Evolutionary conservation across 768 basidiomycete genomes (phyloP).

Genomic region (Candolleomyces eurysporus): DNA sequence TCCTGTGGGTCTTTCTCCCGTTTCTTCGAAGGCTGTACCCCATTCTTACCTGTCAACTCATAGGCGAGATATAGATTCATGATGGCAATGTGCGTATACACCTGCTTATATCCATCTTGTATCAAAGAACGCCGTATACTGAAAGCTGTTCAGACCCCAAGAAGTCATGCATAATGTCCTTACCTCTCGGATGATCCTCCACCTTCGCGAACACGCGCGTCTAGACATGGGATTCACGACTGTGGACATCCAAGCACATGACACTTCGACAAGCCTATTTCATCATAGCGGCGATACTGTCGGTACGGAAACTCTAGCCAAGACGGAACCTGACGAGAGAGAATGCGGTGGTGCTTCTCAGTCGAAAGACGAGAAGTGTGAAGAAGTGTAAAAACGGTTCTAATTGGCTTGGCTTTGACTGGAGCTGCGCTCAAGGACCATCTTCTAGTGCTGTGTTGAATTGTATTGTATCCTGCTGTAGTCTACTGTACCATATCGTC

Average conservation of each 20-base stretch:
- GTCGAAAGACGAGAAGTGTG: too few relatives aligned
- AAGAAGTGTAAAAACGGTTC: too few relatives aligned
- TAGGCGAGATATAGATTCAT: conserved; percentile 7
- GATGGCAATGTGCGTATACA: conserved; percentile 3
- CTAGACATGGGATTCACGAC: conserved; percentile 2
- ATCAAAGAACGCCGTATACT: not conserved
- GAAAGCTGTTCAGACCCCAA: not conserved
- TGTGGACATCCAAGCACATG: not conserved
- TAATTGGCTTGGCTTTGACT: too few relatives aligned
- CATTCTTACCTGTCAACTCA: not conserved
- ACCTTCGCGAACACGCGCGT: conserved; percentile 9
- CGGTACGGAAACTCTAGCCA: not conserved
- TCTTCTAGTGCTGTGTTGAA: too few relatives aligned
- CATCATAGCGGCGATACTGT: not conserved
- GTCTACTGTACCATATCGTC: too few relatives aligned
- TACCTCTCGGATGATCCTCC: conserved; percentile 9
- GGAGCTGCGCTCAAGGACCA: too few relatives aligned
- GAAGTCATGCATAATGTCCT: conserved; percentile 11
- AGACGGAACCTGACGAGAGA: not conserved
- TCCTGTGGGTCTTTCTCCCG: not conserved
- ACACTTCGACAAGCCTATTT: not conserved
- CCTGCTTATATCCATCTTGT: not conserved
- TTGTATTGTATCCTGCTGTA: too few relatives aligned
- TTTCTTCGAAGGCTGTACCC: too few relatives aligned
- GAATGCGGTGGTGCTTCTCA: too few relatives aligned